Evolutionary conservation across 495 filamentous ascomycete genomes (phyloP).

Genomic region (Cercophora sp.): DNA sequence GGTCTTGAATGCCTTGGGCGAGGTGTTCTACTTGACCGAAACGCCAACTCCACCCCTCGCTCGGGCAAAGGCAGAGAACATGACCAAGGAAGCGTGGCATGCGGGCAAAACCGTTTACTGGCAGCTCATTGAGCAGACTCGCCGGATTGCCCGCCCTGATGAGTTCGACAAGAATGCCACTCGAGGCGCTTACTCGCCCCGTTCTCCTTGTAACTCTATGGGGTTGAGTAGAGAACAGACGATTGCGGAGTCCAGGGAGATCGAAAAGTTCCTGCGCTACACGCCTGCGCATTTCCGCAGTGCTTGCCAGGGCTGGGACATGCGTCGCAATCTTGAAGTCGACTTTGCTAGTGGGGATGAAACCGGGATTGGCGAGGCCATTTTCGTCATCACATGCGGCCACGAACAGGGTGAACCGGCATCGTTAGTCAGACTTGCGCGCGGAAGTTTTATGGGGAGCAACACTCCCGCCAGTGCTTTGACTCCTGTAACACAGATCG

Average conservation of each 20-base stretch:
- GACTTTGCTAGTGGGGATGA: constrained; percentile 85
- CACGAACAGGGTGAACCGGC: constrained; percentile 49
- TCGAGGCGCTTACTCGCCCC: constrained; percentile 46
- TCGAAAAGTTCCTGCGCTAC: constrained; percentile 69
- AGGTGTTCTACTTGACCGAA: constrained; percentile 78
- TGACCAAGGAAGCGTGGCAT: constrained; percentile 63
- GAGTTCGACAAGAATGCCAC: constrained; percentile 58
- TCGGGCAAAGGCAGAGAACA: constrained; percentile 50
- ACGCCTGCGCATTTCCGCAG: constrained; percentile 76
- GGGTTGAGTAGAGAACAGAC: constrained; percentile 66
- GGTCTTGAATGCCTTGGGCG: constrained; percentile 84
- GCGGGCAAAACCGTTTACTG: constrained; percentile 74
- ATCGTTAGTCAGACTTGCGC: constrained; percentile 30
- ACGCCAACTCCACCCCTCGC: constrained; percentile 47
- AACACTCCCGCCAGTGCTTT: constrained; percentile 6
- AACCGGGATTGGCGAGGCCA: constrained; percentile 63
- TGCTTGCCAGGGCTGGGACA: constrained; percentile 83
- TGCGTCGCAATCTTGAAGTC: constrained; percentile 78
- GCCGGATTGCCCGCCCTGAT: constrained; percentile 59
- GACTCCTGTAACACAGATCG: constrained; percentile 10
- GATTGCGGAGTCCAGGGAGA: constrained; percentile 70
- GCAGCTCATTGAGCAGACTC: constrained; percentile 72
- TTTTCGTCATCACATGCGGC: constrained; percentile 72
- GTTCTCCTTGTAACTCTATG: constrained; percentile 54
- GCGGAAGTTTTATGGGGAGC: constrained; percentile 2